Base-by-base conservation (phyloP, 129 eudicot species). In the Scalesia atractyloides region DNA sequence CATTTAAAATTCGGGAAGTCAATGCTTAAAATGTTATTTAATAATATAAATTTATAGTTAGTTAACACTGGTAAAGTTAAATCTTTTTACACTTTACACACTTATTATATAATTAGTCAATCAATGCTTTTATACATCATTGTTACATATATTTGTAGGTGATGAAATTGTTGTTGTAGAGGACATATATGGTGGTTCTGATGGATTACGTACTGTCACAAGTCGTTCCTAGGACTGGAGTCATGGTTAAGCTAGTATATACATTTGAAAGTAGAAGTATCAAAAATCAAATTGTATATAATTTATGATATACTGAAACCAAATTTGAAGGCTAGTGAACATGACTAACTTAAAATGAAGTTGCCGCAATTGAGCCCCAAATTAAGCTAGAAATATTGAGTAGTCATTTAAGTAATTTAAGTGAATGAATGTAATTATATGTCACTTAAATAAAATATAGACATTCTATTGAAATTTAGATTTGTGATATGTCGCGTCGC, bases 121-220 rank as follows among this genome's bases (percentile, higher is more conserved):
- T 54, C 46, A 61, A 26, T 56, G 36, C 13, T 66, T 9, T 8
- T 49, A 16, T 68, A 30, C 53, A 57, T 58, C 4, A 52, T 19
- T 30, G 1, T 24, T 56, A 73, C 51, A 75, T 53, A 6, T 54
- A 43, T 15, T 11, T 58, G 13, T 52, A 95, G 97, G 99, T 66
- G 81, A 90, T 81, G 99, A 95, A 88, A 95, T 95, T 80, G 91
- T 95, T 79, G 97, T 97, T 67, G 96, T 97, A 61, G 94, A 86
- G 66, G 99, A 95, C 84, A 84, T 95, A 39, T 95, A 95, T 80
- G 99, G 99, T 69, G 99, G 99, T 68, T 86, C 97, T 77, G 99
- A 95, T 77, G 86, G 99, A n/a, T n/a, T n/a, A n/a, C n/a, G 62
- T 95, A 73, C 77, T 95, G 69, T 95, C 99, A 57, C 86, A 80